Percentiles rank a stretch among this genome's conserved stretches.
These are phyloP conservation scores for Salix suchowensis DNA, from an alignment of 345 rosid genomes.

Conservation along the genomic window DNA sequence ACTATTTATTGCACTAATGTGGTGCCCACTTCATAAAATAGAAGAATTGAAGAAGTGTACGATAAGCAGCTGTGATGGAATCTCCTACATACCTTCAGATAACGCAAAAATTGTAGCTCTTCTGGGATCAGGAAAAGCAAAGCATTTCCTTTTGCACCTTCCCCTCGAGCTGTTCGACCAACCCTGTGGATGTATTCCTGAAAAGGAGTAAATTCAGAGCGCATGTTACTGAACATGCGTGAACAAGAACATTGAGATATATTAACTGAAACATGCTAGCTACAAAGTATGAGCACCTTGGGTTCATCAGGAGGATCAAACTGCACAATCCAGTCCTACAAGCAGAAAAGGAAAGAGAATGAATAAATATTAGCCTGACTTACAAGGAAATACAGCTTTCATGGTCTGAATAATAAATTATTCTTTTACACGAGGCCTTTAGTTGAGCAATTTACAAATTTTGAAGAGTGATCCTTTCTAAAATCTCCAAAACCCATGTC, in stretches of 20 bases:
- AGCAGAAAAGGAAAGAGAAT: slow-evolving; percentile 4
- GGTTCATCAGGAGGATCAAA: slow-evolving; percentile 99
- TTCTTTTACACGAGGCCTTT: background rate
- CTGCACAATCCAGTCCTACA: slow-evolving; percentile 96
- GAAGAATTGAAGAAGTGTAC: background rate
- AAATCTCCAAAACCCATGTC: background rate
- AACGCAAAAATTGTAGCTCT: slow-evolving; percentile 81
- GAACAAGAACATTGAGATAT: background rate
- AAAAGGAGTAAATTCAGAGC: slow-evolving; percentile 18
- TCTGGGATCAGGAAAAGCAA: slow-evolving; percentile 87
- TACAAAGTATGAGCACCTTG: slow-evolving; percentile 39
- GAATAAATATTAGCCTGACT: background rate
- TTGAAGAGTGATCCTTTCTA: background rate
- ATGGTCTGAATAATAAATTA: background rate
- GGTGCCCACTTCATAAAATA: background rate
- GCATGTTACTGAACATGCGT: slow-evolving; percentile 2
- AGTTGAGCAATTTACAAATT: background rate
- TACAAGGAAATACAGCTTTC: background rate
- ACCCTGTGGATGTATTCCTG: slow-evolving; percentile 99
- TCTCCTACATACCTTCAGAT: slow-evolving; percentile 58
- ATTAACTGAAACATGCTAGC: background rate
- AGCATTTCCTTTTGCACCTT: slow-evolving; percentile 96
- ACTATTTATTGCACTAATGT: background rate
- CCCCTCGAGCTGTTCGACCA: slow-evolving; percentile 99
- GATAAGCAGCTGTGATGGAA: background rate